Conservation (phyloP, 1,139 yeast species). For the Sugiyamaella novakii region DNA sequence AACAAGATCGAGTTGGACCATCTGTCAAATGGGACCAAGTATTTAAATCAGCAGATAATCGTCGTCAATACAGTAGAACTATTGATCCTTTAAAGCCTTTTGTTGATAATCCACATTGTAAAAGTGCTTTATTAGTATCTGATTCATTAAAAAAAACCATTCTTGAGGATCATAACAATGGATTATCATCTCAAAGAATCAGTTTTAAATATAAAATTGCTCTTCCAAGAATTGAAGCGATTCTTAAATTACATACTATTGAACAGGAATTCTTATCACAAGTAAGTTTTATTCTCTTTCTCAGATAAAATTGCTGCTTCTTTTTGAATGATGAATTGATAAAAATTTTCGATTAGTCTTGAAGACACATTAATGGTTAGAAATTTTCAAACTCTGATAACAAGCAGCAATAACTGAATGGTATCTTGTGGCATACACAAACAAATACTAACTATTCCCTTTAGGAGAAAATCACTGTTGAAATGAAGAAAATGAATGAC, state of each 20-base stretch:
- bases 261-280: constrained; percentile 62
- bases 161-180: constrained; percentile 55
- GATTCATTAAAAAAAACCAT: constrained; percentile 62
- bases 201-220: constrained; percentile 81
- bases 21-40: constrained; percentile 31
- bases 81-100: constrained; percentile 54
- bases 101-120: constrained; percentile 70
- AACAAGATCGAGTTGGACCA: constrained; percentile 29
- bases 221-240: constrained; percentile 84
- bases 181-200: constrained; percentile 67
- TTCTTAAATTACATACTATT: constrained; percentile 64
- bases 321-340: constrained; percentile 50
- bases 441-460: constrained; percentile 17
- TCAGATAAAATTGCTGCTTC: too few species aligned
- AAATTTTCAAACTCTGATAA: constrained; percentile 37
- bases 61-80: constrained; percentile 16
- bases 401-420: constrained; percentile 3
- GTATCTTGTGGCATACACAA: neutral
- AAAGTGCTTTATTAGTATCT: constrained; percentile 64
- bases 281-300: constrained; percentile 62
- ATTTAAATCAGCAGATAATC: constrained; percentile 24
- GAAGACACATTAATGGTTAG: constrained; percentile 69
- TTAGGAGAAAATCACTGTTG: constrained; percentile 36
- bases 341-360: constrained; percentile 71
- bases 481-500: constrained; percentile 41